phyloP scores from a whole-genome alignment of 352 stramenopile species.

The Phytophthora fragariaefolia region DNA sequence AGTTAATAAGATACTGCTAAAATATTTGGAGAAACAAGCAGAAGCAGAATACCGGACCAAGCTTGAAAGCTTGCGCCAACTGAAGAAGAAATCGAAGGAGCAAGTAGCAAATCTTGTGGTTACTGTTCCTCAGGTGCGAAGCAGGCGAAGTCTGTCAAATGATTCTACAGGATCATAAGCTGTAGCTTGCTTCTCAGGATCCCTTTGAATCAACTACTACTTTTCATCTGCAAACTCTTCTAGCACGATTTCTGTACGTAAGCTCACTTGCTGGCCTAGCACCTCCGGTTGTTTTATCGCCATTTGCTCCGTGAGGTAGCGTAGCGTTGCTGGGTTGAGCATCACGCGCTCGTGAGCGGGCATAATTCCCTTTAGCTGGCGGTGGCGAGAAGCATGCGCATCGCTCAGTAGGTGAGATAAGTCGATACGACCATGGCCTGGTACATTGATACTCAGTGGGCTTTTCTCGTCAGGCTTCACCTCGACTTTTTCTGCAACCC shows the following conservation, averaged over 20 bases:
- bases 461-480: constrained; percentile 28
- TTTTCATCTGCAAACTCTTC: constrained; percentile 52
- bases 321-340: constrained; percentile 62
- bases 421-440: constrained; percentile 56
- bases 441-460: constrained; percentile 43
- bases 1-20: constrained; percentile 38
- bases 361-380: constrained; percentile 43
- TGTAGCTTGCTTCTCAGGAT: no score
- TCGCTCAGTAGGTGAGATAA: constrained; percentile 61
- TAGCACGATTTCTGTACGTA: constrained; percentile 42
- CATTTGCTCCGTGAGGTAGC: constrained; percentile 63
- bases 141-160: constrained; percentile 2
- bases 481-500: constrained; percentile 33
- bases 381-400: constrained; percentile 47
- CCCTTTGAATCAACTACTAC: no score
- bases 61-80: constrained; percentile 45
- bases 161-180: no score
- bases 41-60: constrained; percentile 69
- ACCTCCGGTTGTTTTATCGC: constrained; percentile 47
- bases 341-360: constrained; percentile 42
- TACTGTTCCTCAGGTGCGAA: constrained; percentile 2
- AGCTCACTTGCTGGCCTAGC: constrained; percentile 15
- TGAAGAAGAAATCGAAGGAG: constrained; percentile 43
- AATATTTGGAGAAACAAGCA: constrained; percentile 52
- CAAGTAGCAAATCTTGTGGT: neutral